Base-by-base conservation (phyloP, 176 grass and related monocot genomes). In the Tillandsia leiboldiana region DNA sequence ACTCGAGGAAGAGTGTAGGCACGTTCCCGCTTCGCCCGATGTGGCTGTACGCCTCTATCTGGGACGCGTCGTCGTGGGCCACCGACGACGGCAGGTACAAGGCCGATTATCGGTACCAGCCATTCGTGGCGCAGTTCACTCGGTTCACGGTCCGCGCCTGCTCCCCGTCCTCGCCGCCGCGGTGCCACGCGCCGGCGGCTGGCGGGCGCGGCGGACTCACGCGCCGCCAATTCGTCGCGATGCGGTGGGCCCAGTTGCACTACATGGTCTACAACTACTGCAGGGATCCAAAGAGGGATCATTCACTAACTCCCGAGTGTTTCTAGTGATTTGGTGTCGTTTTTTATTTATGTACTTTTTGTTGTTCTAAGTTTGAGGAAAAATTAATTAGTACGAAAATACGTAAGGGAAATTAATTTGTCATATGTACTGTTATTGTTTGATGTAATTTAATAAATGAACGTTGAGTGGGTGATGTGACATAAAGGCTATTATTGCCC, bases 221-320 rank as follows among this genome's bases (percentile, higher is more conserved):
- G 57, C 66, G 49, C 18, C 26, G 4, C 17, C 84, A 91, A 72
- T 66, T 72, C 68, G 70, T 69, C 3, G 88, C 88, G 9, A 84
- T 91, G 88, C 67, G 70, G 0, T 91, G 88, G 88, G 88, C 67
- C 15, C 88, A 91, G 63, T 70, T 20, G 1, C 67, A 64, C 4
- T 77, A 79, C 62, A 91, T 91, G 88, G 77, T 87, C 1, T 91
- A 91, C 68, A 79, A 87, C 71, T 91, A 91, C 53, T 91, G 88
- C 67, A 52, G 26, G 63, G 88, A 91, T 49, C 67, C 74, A 2
- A 87, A 76, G 51, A 75, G 84, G 17, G 64, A 91, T 33, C 80
- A 84, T 63, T 52, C 70, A 1, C 73, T 81, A 42, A 91, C 88
- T 0, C 84, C 81, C 0, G 88, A 91, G 24, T 91, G 88, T 49